A percentile compares a stretch with the other conserved stretches of the same genome.
These are phyloP conservation scores for Calocybe gangraenosa DNA, from an alignment of 768 basidiomycete species.

Conservation along the genomic window DNA sequence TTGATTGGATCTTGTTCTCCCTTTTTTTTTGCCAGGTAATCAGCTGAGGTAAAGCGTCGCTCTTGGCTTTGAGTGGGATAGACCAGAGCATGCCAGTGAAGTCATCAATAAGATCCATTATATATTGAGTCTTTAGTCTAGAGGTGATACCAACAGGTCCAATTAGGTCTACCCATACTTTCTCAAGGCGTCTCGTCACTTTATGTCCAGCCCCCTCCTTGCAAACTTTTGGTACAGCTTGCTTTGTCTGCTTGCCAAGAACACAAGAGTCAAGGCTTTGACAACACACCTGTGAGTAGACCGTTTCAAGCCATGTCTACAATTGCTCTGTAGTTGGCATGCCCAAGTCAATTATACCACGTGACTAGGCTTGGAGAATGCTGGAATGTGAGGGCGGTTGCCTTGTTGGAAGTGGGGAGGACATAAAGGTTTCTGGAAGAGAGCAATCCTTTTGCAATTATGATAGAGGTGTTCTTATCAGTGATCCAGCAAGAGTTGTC, in stretches of 20 bases:
- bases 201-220: slow-evolving; percentile 5
- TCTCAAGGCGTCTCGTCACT: slow-evolving; percentile 1
- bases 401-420: slow-evolving; percentile 6
- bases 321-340: slow-evolving; percentile 22
- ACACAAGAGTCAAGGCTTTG: slow-evolving; percentile 3
- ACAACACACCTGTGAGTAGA: slow-evolving; percentile 2
- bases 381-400: slow-evolving; percentile 9
- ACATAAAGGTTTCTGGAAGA: slow-evolving; percentile 15
- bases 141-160: background rate
- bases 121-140: background rate
- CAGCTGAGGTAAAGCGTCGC: slow-evolving; percentile 18
- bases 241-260: slow-evolving; percentile 6
- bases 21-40: slow-evolving; percentile 23
- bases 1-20: slow-evolving; percentile 17
- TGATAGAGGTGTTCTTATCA: slow-evolving; percentile 11
- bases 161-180: slow-evolving; percentile 7
- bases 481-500: slow-evolving; percentile 7
- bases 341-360: slow-evolving; percentile 25
- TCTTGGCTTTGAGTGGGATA: slow-evolving; percentile 27
- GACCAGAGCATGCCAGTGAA: background rate
- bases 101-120: slow-evolving; percentile 6
- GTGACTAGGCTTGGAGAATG: slow-evolving; percentile 14
- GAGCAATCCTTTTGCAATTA: slow-evolving; percentile 14
- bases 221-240: slow-evolving; percentile 1
- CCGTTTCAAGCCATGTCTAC: slow-evolving; percentile 17